Percentiles rank a stretch among this genome's conserved stretches.
phyloP scores from a whole-genome alignment of 306 rosid genomes.

The Fragaria nilgerrensis region DNA sequence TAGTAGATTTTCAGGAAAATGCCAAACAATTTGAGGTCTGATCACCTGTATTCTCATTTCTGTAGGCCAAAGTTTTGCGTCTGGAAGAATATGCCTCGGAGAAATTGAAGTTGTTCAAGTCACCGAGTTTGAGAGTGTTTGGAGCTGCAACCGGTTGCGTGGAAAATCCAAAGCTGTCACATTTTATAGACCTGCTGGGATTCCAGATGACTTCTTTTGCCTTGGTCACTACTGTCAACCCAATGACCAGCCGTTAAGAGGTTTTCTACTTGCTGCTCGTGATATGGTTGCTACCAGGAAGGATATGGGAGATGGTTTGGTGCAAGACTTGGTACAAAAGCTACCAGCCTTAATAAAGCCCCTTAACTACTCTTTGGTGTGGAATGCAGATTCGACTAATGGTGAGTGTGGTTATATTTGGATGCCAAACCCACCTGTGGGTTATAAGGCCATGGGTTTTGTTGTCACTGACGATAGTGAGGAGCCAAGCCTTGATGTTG shows the following conservation, averaged over 20 bases:
- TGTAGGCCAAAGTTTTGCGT: slow-evolving; percentile 70
- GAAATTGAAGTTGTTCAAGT: slow-evolving; percentile 55
- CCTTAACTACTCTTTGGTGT: slow-evolving; percentile 54
- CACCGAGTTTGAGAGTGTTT: slow-evolving; percentile 55
- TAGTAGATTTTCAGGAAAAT: background rate
- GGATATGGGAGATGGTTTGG: slow-evolving; percentile 18
- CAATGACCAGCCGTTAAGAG: slow-evolving; percentile 58
- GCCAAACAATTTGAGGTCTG: slow-evolving; percentile 13
- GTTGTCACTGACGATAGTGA: slow-evolving; percentile 52
- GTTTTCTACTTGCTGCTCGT: slow-evolving; percentile 68
- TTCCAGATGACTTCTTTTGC: slow-evolving; percentile 74
- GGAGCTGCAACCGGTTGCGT: slow-evolving; percentile 46
- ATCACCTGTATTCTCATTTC: slow-evolving; percentile 20
- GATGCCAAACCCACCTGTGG: slow-evolving; percentile 80
- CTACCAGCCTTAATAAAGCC: slow-evolving; percentile 63
- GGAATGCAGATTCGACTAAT: slow-evolving; percentile 54
- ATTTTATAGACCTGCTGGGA: slow-evolving; percentile 67
- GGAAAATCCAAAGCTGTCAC: slow-evolving; percentile 53
- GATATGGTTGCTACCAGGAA: slow-evolving; percentile 29
- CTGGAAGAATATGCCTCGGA: slow-evolving; percentile 74
- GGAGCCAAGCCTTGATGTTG: slow-evolving; percentile 58
- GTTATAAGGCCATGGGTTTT: slow-evolving; percentile 79
- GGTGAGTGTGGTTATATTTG: slow-evolving; percentile 70
- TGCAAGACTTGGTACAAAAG: slow-evolving; percentile 10
- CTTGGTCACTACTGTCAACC: slow-evolving; percentile 83